A percentile compares a stretch with the other conserved stretches of the same genome.
Evolutionary conservation across 495 filamentous ascomycete species (phyloP).

Genomic region (Parathielavia appendiculata): DNA sequence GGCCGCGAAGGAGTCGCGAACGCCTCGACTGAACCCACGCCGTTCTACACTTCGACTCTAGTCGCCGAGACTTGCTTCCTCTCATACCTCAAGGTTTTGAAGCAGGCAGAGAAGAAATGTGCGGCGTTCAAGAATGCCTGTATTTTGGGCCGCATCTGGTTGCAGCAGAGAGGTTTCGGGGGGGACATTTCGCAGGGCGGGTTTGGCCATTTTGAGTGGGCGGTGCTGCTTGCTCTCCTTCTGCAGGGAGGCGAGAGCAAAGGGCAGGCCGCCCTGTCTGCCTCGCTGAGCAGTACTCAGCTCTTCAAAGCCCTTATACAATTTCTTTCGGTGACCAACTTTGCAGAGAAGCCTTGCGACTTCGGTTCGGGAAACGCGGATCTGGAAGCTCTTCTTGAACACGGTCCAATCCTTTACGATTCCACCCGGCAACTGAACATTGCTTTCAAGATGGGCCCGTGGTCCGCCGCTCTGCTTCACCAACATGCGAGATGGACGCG

Average conservation of each 20-base stretch:
- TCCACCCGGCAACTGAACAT: constrained; percentile 68
- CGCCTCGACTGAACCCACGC: constrained; percentile 50
- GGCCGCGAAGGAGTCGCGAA: constrained; percentile 36
- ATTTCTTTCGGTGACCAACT: constrained; percentile 66
- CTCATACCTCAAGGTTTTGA: constrained; percentile 66
- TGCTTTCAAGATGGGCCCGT: constrained; percentile 84
- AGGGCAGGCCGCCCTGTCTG: constrained; percentile 63
- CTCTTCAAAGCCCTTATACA: constrained; percentile 89
- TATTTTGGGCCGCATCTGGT: constrained; percentile 79
- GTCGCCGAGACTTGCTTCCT: constrained; percentile 69
- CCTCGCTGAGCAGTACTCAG: constrained; percentile 84
- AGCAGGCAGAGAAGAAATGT: constrained; percentile 60
- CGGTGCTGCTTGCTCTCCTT: constrained; percentile 68
- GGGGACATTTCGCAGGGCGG: constrained; percentile 66
- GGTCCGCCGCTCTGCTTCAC: constrained; percentile 67
- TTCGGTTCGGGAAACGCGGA: constrained; percentile 38
- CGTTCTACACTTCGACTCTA: constrained; percentile 85
- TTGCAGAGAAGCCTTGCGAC: constrained; percentile 57
- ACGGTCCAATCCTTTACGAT: constrained; percentile 57
- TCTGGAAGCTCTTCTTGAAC: constrained; percentile 33
- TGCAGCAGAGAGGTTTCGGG: constrained; percentile 78
- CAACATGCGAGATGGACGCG: constrained; percentile 68
- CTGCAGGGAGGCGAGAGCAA: constrained; percentile 67
- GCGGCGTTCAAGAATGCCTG: constrained; percentile 74
- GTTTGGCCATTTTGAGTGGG: constrained; percentile 93